Evolutionary conservation across 75 land plant species (phyloP).

Genomic region (Cupressus sempervirens): DNA sequence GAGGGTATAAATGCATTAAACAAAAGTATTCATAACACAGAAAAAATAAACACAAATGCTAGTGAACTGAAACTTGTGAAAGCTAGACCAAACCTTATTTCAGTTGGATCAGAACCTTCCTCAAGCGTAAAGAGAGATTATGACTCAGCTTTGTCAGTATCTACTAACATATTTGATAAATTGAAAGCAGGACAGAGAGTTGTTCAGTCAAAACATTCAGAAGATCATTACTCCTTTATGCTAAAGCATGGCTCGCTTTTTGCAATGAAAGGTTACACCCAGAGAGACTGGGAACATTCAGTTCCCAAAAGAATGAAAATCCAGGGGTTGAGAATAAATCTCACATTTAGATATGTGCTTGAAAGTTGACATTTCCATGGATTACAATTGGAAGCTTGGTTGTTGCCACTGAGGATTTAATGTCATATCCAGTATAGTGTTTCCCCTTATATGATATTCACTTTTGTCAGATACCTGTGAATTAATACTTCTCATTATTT

Average conservation of each 20-base stretch:
- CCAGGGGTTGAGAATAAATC: constrained; percentile 54
- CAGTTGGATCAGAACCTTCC: constrained; percentile 26
- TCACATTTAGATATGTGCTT: constrained; percentile 61
- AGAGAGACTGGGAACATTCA: constrained; percentile 82
- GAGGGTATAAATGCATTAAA: constrained; percentile 4
- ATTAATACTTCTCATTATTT: background rate
- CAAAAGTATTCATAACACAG: background rate
- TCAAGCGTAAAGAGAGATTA: background rate
- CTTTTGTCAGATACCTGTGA: background rate
- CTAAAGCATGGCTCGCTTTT: constrained; percentile 77
- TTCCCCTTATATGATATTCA: background rate
- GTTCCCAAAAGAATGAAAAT: constrained; percentile 81
- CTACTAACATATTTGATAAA: background rate
- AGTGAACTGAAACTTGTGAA: background rate
- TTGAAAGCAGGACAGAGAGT: constrained; percentile 1
- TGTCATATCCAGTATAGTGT: background rate
- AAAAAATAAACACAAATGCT: background rate
- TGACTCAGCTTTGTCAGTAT: background rate
- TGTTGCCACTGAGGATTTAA: background rate
- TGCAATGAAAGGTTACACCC: constrained; percentile 83
- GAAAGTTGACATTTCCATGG: background rate
- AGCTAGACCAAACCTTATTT: background rate
- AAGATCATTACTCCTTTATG: constrained; percentile 48
- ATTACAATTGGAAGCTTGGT: background rate
- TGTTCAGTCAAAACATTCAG: background rate